phyloP scores from a whole-genome alignment of 208 protist genomes.

The Balamuthia mandrillaris region DNA sequence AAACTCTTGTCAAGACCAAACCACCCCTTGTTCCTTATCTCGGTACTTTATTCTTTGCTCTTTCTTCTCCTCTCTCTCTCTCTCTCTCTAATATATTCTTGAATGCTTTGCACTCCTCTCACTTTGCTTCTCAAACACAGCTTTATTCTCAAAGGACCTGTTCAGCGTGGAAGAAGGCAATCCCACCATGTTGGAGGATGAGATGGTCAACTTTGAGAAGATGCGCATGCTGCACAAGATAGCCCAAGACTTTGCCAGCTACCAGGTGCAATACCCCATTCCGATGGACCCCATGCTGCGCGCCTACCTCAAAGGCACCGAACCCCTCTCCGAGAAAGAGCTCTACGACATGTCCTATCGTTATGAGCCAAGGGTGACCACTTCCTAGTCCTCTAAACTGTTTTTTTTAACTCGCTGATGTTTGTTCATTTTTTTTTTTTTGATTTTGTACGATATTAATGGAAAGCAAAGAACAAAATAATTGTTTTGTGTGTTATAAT shows the following conservation, averaged over 20 bases:
- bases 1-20: not conserved
- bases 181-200: not conserved
- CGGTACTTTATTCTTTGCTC: not conserved
- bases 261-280: slow-evolving; percentile 2
- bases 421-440: too few relatives aligned
- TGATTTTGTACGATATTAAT: too few relatives aligned
- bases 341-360: slow-evolving; percentile 5
- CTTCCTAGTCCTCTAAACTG: too few relatives aligned
- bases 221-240: not conserved
- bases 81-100: not conserved
- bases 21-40: not conserved
- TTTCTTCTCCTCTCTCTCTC: not conserved
- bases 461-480: too few relatives aligned
- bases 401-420: too few relatives aligned
- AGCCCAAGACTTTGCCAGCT: not conserved
- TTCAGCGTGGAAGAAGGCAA: slow-evolving; percentile 24
- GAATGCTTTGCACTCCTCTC: not conserved
- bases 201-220: slow-evolving; percentile 16
- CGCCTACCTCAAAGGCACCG: not conserved
- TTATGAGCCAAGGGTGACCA: not conserved
- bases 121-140: not conserved
- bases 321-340: slow-evolving; percentile 19
- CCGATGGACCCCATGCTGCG: not conserved
- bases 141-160: slow-evolving; percentile 17
- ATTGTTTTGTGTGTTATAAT: too few relatives aligned